phyloP scores from a whole-genome alignment of 495 filamentous ascomycete genomes.

The Podospora didyma region DNA sequence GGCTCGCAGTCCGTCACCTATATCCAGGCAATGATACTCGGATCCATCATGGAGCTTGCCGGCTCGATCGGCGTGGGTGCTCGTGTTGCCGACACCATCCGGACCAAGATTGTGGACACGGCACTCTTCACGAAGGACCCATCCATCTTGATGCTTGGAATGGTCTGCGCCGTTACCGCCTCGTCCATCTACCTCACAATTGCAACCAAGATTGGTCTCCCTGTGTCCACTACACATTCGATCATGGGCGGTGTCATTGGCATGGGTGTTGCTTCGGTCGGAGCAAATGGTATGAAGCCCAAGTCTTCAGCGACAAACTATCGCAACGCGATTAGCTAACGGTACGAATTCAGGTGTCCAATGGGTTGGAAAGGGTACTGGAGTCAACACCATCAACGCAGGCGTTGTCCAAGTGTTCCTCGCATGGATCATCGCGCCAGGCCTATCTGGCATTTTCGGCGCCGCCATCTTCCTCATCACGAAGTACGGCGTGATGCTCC shows the following conservation, averaged over 20 bases:
- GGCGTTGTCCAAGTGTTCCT: constrained; percentile 43
- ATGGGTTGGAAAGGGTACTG: constrained; percentile 49
- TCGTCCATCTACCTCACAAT: constrained; percentile 55
- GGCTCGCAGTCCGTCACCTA: constrained; percentile 63
- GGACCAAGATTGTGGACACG: constrained; percentile 57
- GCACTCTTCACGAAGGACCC: constrained; percentile 48
- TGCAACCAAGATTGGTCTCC: constrained; percentile 50
- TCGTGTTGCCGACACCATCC: constrained; percentile 63
- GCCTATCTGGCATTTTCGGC: constrained; percentile 49
- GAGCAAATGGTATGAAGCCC: constrained; percentile 23
- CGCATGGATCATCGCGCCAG: constrained; percentile 60
- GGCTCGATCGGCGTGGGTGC: constrained; percentile 61
- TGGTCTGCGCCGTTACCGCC: constrained; percentile 60
- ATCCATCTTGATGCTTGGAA: constrained; percentile 55
- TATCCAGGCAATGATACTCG: constrained; percentile 62
- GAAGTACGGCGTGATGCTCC: constrained; percentile 60
- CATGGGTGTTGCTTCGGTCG: constrained; percentile 57
- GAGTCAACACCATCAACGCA: constrained; percentile 46
- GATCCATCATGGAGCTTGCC: constrained; percentile 62
- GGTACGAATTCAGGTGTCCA: constrained; percentile 29
- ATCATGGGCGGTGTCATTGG: constrained; percentile 60
- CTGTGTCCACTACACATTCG: constrained; percentile 63
- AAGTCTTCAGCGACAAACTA: too few relatives aligned
- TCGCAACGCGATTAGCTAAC: too few relatives aligned
- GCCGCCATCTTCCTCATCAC: constrained; percentile 60